These are phyloP conservation scores for Sisymbrium altissimum DNA, from an alignment of 345 rosid species.

Conservation along the genomic window DNA sequence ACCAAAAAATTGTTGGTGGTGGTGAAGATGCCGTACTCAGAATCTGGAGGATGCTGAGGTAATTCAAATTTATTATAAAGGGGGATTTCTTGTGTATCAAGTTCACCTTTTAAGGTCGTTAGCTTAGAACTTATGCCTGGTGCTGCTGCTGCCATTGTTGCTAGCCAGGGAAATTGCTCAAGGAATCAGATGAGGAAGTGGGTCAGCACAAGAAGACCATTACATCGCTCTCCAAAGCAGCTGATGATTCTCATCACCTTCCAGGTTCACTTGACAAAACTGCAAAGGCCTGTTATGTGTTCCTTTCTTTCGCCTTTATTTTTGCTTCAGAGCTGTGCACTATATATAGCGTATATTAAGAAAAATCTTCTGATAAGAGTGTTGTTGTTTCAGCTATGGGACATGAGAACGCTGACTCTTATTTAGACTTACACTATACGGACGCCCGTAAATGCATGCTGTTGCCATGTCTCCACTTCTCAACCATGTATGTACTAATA, in stretches of 20 bases:
- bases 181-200: conserved; percentile 60
- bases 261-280: conserved; percentile 94
- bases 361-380: not conserved
- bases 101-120: not conserved
- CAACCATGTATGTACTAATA: conserved; percentile 61
- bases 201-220: conserved; percentile 88
- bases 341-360: not conserved
- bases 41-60: conserved; percentile 96
- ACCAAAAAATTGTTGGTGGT: conserved; percentile 69
- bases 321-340: not conserved
- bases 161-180: conserved; percentile 83
- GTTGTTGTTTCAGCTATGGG: conserved; percentile 71
- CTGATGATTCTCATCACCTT: conserved; percentile 79
- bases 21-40: conserved; percentile 88
- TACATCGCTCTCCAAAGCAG: conserved; percentile 73
- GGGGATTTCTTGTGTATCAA: not conserved
- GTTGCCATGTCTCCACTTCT: conserved; percentile 95
- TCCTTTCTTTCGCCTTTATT: conserved; percentile 1
- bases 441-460: conserved; percentile 98
- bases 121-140: not conserved
- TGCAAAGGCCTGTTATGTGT: conserved; percentile 59
- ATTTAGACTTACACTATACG: conserved; percentile 80
- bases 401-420: conserved; percentile 72
- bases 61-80: not conserved
- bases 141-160: not conserved